Conservation (phyloP, 225 moss, liverwort and hornwort species). For the Straminergon stramineum region DNA sequence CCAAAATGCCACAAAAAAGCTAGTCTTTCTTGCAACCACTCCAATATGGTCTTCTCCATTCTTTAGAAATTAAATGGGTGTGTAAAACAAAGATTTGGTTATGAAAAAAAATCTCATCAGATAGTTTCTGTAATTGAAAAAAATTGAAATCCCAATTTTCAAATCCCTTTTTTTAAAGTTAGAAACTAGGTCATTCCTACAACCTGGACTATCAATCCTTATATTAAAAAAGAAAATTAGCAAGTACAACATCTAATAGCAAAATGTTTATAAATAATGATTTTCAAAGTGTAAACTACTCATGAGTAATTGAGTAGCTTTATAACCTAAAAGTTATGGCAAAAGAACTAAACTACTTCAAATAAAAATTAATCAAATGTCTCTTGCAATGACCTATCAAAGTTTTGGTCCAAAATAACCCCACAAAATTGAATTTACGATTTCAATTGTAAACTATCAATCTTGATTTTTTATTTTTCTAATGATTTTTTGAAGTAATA, state of each 20-base stretch:
- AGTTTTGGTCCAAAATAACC: too few species aligned
- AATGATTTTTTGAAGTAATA: neutral
- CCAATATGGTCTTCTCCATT: neutral
- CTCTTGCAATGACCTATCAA: too few species aligned
- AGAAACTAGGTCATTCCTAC: too few species aligned
- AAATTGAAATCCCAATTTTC: neutral
- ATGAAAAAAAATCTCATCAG: neutral
- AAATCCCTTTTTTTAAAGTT: accelerated
- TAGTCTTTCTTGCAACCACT: too few species aligned
- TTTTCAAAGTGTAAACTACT: too few species aligned
- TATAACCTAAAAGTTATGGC: neutral
- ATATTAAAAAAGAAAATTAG: too few species aligned
- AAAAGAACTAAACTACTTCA: accelerated
- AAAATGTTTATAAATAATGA: neutral
- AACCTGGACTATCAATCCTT: too few species aligned
- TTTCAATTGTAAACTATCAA: neutral
- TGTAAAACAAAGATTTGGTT: neutral
- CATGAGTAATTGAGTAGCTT: neutral
- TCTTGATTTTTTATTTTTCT: too few species aligned
- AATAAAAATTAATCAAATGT: neutral
- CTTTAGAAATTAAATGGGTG: accelerated
- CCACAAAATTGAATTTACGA: neutral
- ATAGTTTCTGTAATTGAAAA: neutral
- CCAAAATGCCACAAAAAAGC: too few species aligned
- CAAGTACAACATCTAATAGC: neutral